Evolutionary conservation across 129 eudicot species (phyloP), one percentile per base, ranked within the genome.

Genomic region (Ambrosia artemisiifolia): DNA sequence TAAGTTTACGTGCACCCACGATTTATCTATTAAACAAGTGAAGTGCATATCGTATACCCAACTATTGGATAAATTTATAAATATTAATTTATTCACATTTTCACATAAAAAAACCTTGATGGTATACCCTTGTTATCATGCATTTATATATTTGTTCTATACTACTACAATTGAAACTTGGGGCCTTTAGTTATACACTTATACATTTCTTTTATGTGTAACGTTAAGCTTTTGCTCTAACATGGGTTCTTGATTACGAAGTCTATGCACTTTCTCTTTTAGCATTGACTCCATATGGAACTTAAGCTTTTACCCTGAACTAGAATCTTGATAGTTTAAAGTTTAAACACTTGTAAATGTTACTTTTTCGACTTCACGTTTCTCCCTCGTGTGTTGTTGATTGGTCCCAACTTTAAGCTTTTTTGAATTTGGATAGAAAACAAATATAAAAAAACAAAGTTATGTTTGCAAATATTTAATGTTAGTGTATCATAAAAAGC

Each of bases 1-100:
- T 14, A 74, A 63, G 42, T 69, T 60, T 75, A 75, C 66, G 55
- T 75, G 73, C 67, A 54, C 28, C 48, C 66, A 66, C 79, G 48
- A 75, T 47, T 75, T 66, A 47, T 62, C 48, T 73, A 50, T 63
- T 63, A 74, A 74, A 50, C 43, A 53, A 65, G 66, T 75, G 54
- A 50, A 65, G 43, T 42, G 65, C 72, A 65, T 66, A 42, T 63
- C 30, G 9, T 47, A 75, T 54, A 10, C 73, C 59, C n/a, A 5
- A 32, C 55, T 73, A 36, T 64, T n/a, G 69, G 54, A 73, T 47
- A 32, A 46, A 28, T 72, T 72, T 61, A 44, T 47, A 13, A 17
- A 47, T 11, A 61, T 43, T 48, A 60, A 43, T 40, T 61, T 38
- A 33, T 47, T 8, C 33, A 43, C n/a, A 28, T 2, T 55, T 40